Evolutionary conservation across 495 filamentous ascomycete genomes (phyloP), one percentile per base, ranked within the genome.

Genomic region (Podospora anserina): DNA sequence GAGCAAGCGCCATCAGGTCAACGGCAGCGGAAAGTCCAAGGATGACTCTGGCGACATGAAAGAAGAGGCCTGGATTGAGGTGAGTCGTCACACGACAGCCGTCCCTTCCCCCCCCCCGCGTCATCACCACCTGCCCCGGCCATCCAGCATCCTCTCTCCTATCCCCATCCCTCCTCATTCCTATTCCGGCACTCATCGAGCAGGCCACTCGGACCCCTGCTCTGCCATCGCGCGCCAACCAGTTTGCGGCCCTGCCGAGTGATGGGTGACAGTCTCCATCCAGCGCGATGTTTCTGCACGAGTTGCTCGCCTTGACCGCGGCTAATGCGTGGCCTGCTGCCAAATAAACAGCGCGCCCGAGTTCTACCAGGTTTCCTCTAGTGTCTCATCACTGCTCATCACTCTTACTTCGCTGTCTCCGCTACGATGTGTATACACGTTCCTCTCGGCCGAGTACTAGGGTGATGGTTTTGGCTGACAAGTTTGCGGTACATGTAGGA

Each of bases 1-100:
- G 9, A 87, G 85, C 74, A 97, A 97, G 85, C 89, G 92, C 78
- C 92, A 94, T 79, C 91, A 90, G 11, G 83, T 91, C 20, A 95
- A 95, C 82, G 92, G 92, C 73, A 83, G 86, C 69, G 84, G 79
- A 74, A 91, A 90, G 76, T 83, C 87, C 69, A 89, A 91, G 75
- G 88, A 89, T 28, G 92, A 95, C 78, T 66, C 74, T 63, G 84
- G 85, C 70, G 92, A 94, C 80, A 87, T 90, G 86, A 91, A 89
- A 78, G 91, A 94, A 79, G 93, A 96, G 72, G 77, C 76, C 66
- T 84, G 82, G 81, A 85, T 96, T 71, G 93, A 96, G 87, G 93
- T 96, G 81, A 84, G 92, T 85, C 39, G 70, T 74, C 76, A 76
- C 71, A 74, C 76, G 74, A 77, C 64, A 73, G 65, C 70, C 64